These are phyloP conservation scores for Ustilago lituana DNA, from an alignment of 1,284 basidiomycete genomes.

Conservation along the genomic window DNA sequence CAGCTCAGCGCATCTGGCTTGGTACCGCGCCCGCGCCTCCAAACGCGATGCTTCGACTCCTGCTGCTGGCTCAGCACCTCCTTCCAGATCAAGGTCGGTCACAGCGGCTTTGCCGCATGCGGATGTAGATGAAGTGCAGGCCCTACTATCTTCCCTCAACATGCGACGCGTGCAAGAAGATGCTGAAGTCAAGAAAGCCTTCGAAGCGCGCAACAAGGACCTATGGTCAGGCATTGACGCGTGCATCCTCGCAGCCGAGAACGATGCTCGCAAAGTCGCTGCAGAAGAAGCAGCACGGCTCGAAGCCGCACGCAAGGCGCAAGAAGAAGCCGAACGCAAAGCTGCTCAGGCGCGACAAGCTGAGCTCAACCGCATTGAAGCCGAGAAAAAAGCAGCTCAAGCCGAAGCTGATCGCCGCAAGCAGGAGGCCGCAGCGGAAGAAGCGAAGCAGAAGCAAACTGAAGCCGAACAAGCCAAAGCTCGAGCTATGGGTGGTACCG, in stretches of 20 bases:
- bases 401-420: slow-evolving; percentile 35
- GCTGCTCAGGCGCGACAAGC: slow-evolving; percentile 52
- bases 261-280: slow-evolving; percentile 36
- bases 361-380: slow-evolving; percentile 52
- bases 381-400: slow-evolving; percentile 52
- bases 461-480: slow-evolving; percentile 40
- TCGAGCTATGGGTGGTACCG: slow-evolving; percentile 40
- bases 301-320: slow-evolving; percentile 47
- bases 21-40: slow-evolving; percentile 15
- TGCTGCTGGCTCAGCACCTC: not conserved
- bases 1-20: slow-evolving; percentile 21
- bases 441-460: slow-evolving; percentile 37
- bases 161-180: slow-evolving; percentile 53
- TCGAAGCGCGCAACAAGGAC: slow-evolving; percentile 57
- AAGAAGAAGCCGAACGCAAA: slow-evolving; percentile 57
- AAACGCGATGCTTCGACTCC: slow-evolving; percentile 2
- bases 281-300: slow-evolving; percentile 55
- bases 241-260: slow-evolving; percentile 59
- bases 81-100: slow-evolving; percentile 5
- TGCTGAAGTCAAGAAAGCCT: slow-evolving; percentile 49
- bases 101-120: slow-evolving; percentile 7
- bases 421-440: slow-evolving; percentile 35
- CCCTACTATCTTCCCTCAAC: slow-evolving; percentile 51
- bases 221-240: slow-evolving; percentile 64
- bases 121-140: slow-evolving; percentile 54